A percentile compares a stretch with the other conserved stretches of the same genome.
phyloP scores from a whole-genome alignment of 2,329 filamentous ascomycete species.

The Lachnellula arida region DNA sequence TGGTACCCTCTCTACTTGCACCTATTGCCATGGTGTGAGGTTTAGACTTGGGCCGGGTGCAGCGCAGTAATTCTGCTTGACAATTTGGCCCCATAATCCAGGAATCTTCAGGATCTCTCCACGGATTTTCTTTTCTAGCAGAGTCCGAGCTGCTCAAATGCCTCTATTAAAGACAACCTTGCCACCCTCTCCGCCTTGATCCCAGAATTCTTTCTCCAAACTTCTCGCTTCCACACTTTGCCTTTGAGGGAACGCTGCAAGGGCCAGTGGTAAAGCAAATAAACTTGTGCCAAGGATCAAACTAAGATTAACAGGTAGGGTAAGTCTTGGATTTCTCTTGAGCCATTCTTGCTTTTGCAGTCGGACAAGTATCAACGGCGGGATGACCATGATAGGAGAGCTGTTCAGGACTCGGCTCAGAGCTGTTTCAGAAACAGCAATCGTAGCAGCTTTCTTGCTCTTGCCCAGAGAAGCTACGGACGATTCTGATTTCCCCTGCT shows the following conservation, averaged over 20 bases:
- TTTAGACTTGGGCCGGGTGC: no score
- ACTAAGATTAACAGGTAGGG: slow-evolving; percentile 78
- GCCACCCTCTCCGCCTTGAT: slow-evolving; percentile 70
- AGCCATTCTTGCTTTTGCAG: slow-evolving; percentile 84
- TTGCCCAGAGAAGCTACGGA: slow-evolving; percentile 73
- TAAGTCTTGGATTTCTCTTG: slow-evolving; percentile 68
- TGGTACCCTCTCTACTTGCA: no score
- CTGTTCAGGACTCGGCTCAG: slow-evolving; percentile 88
- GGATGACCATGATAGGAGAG: slow-evolving; percentile 95
- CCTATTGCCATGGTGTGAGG: no score
- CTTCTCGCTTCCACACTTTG: slow-evolving; percentile 72
- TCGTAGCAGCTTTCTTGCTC: slow-evolving; percentile 78
- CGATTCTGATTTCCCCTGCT: slow-evolving; percentile 57
- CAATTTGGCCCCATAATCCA: background rate
- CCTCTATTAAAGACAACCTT: slow-evolving; percentile 96
- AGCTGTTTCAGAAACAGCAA: slow-evolving; percentile 92
- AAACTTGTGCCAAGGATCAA: slow-evolving; percentile 84
- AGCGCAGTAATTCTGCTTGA: no score
- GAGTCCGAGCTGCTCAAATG: slow-evolving; percentile 49
- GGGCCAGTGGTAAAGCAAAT: slow-evolving; percentile 80
- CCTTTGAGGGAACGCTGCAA: slow-evolving; percentile 88
- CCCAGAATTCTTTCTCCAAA: slow-evolving; percentile 84
- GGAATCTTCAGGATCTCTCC: background rate
- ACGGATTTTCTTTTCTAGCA: background rate
- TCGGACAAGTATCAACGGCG: slow-evolving; percentile 77